Conservation (phyloP, 2,329 filamentous ascomycete genomes). For the Simplicillium aogashimaense region DNA sequence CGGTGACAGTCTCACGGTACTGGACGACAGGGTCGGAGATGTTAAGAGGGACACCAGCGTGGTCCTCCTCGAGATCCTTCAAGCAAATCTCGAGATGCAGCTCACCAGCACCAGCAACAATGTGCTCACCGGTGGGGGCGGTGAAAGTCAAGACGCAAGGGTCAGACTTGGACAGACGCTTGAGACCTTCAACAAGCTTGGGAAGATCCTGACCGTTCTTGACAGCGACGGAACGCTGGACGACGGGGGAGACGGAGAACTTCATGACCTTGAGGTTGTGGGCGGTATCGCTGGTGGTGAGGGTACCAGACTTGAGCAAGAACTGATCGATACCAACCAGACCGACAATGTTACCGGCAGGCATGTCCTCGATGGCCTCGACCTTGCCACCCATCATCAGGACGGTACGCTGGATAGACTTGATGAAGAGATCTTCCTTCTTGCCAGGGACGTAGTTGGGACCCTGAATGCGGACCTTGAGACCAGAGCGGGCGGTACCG, state of each 20-base stretch:
- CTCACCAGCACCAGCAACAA: constrained; percentile 98
- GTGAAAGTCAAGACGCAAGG: constrained; percentile 92
- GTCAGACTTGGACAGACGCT: constrained; percentile 99
- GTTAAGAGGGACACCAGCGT: constrained; percentile 95
- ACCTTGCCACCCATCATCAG: constrained; percentile 99
- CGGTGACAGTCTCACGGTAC: constrained; percentile 92
- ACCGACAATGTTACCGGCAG: constrained; percentile 99
- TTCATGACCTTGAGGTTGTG: constrained; percentile 99
- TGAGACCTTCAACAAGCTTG: constrained; percentile 99
- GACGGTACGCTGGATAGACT: constrained; percentile 98
- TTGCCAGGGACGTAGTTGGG: constrained; percentile 97
- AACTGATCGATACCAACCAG: constrained; percentile 99
- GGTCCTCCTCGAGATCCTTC: constrained; percentile 99
- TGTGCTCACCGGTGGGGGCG: constrained; percentile 91
- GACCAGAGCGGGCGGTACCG: constrained; percentile 92
- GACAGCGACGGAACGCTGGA: constrained; percentile 96
- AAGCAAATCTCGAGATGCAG: constrained; percentile 99
- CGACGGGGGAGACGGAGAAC: constrained; percentile 99
- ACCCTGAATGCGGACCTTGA: constrained; percentile 99
- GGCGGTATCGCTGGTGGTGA: constrained; percentile 92
- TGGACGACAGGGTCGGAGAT: constrained; percentile 97
- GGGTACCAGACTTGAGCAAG: constrained; percentile 99
- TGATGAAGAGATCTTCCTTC: constrained; percentile 99
- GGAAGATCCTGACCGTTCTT: constrained; percentile 99
- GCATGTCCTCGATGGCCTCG: constrained; percentile 97